These are phyloP conservation scores for Gnaphalium uliginosum DNA, from an alignment of 129 eudicot species.

Conservation along the genomic window DNA sequence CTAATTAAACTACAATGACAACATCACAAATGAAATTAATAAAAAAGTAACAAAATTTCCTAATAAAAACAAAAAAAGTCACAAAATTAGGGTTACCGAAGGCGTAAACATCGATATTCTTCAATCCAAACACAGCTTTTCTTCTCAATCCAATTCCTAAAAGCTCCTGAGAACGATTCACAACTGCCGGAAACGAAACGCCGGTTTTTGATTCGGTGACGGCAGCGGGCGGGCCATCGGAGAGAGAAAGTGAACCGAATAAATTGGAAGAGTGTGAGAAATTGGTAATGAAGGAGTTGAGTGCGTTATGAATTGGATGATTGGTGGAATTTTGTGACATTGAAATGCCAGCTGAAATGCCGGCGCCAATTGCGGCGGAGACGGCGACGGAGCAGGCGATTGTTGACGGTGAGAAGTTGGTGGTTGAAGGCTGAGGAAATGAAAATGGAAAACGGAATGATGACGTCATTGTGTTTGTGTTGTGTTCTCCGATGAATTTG, in stretches of 20 bases:
- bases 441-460: slow-evolving; percentile 81
- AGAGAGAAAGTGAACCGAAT: slow-evolving; percentile 77
- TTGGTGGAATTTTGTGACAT: slow-evolving; percentile 43
- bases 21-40: neutral
- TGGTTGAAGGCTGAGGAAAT: slow-evolving; percentile 56
- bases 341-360: slow-evolving; percentile 45
- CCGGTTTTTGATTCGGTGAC: slow-evolving; percentile 73
- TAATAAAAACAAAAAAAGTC: neutral
- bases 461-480: slow-evolving; percentile 41
- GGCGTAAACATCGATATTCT: slow-evolving; percentile 92
- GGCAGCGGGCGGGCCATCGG: slow-evolving; percentile 41
- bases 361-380: slow-evolving; percentile 46
- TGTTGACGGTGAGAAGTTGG: slow-evolving; percentile 37
- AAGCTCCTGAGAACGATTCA: slow-evolving; percentile 66
- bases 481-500: slow-evolving; percentile 36
- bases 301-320: slow-evolving; percentile 46
- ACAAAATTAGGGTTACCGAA: slow-evolving; percentile 53
- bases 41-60: neutral
- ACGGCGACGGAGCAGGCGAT: slow-evolving; percentile 56
- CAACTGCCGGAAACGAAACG: slow-evolving; percentile 55
- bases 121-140: slow-evolving; percentile 74
- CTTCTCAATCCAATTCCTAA: slow-evolving; percentile 82
- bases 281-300: slow-evolving; percentile 49
- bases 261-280: slow-evolving; percentile 43
- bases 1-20: neutral